phyloP scores from a whole-genome alignment of 768 basidiomycete species.

The Lentinula boryana region DNA sequence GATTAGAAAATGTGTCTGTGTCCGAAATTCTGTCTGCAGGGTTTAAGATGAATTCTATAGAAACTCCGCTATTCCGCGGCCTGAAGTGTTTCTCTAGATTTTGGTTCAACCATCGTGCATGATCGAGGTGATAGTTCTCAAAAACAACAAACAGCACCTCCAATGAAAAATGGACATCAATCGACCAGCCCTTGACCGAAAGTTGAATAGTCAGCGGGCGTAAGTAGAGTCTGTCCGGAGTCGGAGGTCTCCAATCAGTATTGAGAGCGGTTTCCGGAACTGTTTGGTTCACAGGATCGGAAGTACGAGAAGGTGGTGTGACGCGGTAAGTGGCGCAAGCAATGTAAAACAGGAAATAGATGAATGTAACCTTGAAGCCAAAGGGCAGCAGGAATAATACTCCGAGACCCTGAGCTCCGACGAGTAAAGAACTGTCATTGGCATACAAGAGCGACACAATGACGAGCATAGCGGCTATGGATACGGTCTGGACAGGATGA shows the following conservation, averaged over 20 bases:
- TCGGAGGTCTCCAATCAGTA: no score
- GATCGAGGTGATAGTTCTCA: neutral
- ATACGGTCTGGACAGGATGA: neutral
- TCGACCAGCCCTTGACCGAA: neutral
- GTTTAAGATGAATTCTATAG: neutral
- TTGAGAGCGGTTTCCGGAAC: no score
- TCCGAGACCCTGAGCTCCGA: neutral
- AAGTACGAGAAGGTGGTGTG: neutral
- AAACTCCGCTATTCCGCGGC: neutral
- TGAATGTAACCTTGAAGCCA: neutral
- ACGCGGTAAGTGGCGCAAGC: neutral
- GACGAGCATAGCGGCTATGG: neutral
- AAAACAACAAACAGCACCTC: neutral
- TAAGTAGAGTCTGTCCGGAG: no score
- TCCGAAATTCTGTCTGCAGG: neutral
- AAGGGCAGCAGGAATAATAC: neutral
- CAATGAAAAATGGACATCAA: neutral
- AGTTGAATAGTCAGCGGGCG: neutral
- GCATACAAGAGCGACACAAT: neutral
- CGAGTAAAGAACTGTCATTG: neutral
- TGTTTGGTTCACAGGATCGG: neutral
- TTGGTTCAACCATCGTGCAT: neutral
- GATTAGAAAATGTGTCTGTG: neutral
- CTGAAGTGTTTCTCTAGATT: neutral
- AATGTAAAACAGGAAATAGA: neutral